Percentiles rank a stretch among this genome's conserved stretches.
phyloP scores from a whole-genome alignment of 23 red algal species.

The Gracilaria vermiculophylla region DNA sequence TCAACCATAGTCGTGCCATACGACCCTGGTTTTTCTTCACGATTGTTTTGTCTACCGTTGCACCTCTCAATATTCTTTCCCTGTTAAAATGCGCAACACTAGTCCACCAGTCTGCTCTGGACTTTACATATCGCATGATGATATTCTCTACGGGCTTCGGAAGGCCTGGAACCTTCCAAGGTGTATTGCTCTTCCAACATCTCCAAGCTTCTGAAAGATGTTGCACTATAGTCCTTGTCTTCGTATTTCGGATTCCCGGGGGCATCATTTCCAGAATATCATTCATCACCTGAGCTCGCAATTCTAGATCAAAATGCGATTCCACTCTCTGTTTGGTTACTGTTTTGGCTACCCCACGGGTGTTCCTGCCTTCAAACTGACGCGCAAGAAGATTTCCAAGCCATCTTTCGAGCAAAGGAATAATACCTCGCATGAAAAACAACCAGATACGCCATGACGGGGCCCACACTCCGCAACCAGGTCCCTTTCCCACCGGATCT shows the following conservation, averaged over 20 bases:
- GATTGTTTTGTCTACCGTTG: constrained; percentile 98
- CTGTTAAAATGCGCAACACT: constrained; percentile 82
- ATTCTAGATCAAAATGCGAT: constrained; percentile 94
- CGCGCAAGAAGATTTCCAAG: constrained; percentile 96
- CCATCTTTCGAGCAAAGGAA: constrained; percentile 96
- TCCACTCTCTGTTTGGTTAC: constrained; percentile 97
- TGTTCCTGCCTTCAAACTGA: constrained; percentile 94
- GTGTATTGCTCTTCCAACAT: constrained; percentile 96
- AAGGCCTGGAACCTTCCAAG: constrained; percentile 90
- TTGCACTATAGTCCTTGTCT: constrained; percentile 77
- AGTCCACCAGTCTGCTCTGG: constrained; percentile 96
- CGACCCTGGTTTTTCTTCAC: constrained; percentile 93
- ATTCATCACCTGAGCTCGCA: constrained; percentile 84
- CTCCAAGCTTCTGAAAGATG: constrained; percentile 97
- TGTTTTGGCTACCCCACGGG: constrained; percentile 80
- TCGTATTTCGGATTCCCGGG: constrained; percentile 63
- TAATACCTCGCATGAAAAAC: constrained; percentile 94
- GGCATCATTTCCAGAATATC: constrained; percentile 98
- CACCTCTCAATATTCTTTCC: constrained; percentile 79
- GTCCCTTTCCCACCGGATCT: constrained; percentile 88
- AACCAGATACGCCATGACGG: constrained; percentile 97
- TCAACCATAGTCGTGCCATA: constrained; percentile 88
- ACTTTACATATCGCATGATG: constrained; percentile 92
- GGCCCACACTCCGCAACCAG: constrained; percentile 90
- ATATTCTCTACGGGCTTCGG: constrained; percentile 87